Evolutionary conservation across 192 early-diverging fungal genomes (phyloP), one percentile per base, ranked within the genome.

Genomic region (Coemansia sp.): DNA sequence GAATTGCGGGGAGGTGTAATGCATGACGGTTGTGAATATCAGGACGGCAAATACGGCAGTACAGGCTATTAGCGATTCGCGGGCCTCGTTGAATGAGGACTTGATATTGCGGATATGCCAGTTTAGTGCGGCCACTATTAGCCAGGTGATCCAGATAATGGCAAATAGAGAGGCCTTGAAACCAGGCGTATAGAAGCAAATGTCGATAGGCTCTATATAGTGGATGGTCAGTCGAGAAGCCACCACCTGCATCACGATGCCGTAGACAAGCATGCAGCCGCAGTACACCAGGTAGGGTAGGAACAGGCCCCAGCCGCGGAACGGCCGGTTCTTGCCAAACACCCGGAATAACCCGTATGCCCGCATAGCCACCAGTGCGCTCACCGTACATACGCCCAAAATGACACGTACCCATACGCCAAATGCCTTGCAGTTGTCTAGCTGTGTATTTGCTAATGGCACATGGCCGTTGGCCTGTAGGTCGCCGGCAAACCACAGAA

Each of bases 81-180:
- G 70, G 19, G 52, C 61, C 53, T 79, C 77, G 41, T 79, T 79
- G 42, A 79, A 79, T 16, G 70, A 69, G 60, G 66, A 70, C 47
- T 69, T 69, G 46, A 79, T 73, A 30, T 61, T 48, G 41, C 77
- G 70, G 42, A 75, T 75, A 13, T 53, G 58, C 72, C 72, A 75
- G 42, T 43, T 63, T 15, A 75, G 23, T 2, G 37, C 1, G 1
- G 54, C 66, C 0, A 79, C 54, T 1, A 63, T 3, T 1, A 64
- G 21, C 66, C 77, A 73, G 1, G 62, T 52, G 8, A 54, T 42
- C 77, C 72, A 75, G 5, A 79, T 31, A 10, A 70, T 36, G 15
- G 50, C 59, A 57, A 79, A 73, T 18, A 66, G 11, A 1, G 71
- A 52, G 14, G 48, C 63, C 53, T 70, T 69, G 70, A 60, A 60